These are phyloP conservation scores for Fusarium camptoceras DNA, from an alignment of 2,329 filamentous ascomycete species.

Conservation along the genomic window DNA sequence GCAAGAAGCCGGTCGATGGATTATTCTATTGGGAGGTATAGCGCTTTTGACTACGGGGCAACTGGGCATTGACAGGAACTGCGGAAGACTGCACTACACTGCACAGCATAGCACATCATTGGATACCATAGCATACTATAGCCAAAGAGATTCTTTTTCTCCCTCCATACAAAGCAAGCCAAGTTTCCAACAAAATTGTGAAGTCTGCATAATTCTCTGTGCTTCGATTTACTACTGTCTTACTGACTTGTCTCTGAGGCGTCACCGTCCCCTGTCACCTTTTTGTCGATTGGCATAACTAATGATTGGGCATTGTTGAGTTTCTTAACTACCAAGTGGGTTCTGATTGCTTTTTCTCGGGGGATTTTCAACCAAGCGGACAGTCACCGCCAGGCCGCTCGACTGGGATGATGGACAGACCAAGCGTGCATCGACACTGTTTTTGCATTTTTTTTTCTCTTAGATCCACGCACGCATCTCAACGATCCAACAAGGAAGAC, in stretches of 20 bases:
- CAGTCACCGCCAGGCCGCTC: conserved; percentile 21
- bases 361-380: conserved; percentile 27
- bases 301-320: conserved; percentile 4
- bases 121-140: conserved; percentile 47
- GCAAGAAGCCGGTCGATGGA: conserved; percentile 43
- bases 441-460: conserved; percentile 7
- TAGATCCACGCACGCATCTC: conserved; percentile 10
- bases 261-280: conserved; percentile 10
- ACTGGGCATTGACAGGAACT: conserved; percentile 43
- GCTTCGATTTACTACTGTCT: conserved; percentile 4
- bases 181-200: conserved; percentile 15
- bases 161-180: conserved; percentile 40
- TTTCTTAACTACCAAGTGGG: conserved; percentile 15
- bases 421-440: conserved; percentile 13
- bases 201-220: conserved; percentile 19
- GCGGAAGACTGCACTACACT: conserved; percentile 47
- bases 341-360: conserved; percentile 37
- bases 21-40: conserved; percentile 40
- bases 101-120: conserved; percentile 46
- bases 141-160: conserved; percentile 42
- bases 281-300: conserved; percentile 8
- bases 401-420: conserved; percentile 28
- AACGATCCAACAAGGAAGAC: conserved; percentile 3
- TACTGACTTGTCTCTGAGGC: background rate
- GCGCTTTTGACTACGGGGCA: conserved; percentile 38